phyloP scores from a whole-genome alignment of 495 filamentous ascomycete species.

The Bombardia bombarda region DNA sequence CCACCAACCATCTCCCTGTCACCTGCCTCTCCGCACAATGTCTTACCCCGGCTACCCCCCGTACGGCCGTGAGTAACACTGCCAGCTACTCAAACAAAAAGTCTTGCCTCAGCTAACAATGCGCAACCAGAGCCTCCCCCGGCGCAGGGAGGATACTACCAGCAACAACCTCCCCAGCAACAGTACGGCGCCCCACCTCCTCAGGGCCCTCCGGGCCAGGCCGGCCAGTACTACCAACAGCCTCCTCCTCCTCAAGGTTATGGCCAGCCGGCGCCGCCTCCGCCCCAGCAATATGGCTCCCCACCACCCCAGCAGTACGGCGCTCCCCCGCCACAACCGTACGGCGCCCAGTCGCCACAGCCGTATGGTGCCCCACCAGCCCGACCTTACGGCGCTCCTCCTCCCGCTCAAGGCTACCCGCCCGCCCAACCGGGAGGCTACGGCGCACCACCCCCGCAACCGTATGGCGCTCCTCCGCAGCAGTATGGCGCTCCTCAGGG shows the following conservation, averaged over 20 bases:
- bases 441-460: not conserved
- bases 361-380: not conserved
- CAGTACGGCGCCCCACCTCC: conserved; percentile 16
- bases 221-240: conserved; percentile 9
- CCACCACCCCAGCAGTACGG: conserved; percentile 1
- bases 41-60: conserved; percentile 25
- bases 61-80: conserved; percentile 22
- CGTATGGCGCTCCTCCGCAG: not conserved
- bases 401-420: not conserved
- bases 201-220: no score
- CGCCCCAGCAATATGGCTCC: not conserved
- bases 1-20: not conserved
- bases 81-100: not conserved
- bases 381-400: conserved; percentile 1
- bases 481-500: not conserved
- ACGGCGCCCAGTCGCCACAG: not conserved
- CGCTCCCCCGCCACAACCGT: not conserved
- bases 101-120: not conserved
- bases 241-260: conserved; percentile 5
- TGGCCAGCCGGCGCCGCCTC: not conserved
- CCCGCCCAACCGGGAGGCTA: not conserved
- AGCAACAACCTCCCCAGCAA: conserved; percentile 18
- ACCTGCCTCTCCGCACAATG: conserved; percentile 8
- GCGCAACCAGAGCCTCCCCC: conserved; percentile 19
- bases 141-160: conserved; percentile 21